These are phyloP conservation scores for Aspergillus pseudoterreus DNA, from an alignment of 2,329 filamentous ascomycete genomes.

Conservation along the genomic window DNA sequence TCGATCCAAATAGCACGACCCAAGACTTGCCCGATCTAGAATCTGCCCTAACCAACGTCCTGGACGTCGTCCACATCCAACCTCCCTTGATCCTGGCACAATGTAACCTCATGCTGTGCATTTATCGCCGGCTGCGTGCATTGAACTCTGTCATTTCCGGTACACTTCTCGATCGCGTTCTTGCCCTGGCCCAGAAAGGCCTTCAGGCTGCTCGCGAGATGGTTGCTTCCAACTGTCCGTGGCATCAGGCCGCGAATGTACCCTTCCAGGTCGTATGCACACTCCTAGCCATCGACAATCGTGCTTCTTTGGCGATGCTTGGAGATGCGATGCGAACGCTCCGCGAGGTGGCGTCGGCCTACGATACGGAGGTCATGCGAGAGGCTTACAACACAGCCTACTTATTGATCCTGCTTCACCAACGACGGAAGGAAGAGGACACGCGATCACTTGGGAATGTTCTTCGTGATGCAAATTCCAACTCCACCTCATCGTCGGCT, in stretches of 20 bases:
- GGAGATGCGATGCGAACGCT: constrained; percentile 51
- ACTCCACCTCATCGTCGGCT: constrained; percentile 27
- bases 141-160: constrained; percentile 46
- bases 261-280: constrained; percentile 58
- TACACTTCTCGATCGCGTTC: constrained; percentile 45
- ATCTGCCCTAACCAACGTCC: constrained; percentile 38
- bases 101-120: constrained; percentile 54
- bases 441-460: constrained; percentile 37
- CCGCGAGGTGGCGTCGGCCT: constrained; percentile 39
- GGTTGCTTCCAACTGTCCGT: constrained; percentile 45
- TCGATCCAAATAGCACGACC: constrained; percentile 49
- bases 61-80: constrained; percentile 39
- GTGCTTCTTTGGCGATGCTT: constrained; percentile 47
- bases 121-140: constrained; percentile 53
- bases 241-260: constrained; percentile 60
- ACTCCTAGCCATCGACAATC: constrained; percentile 53
- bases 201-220: constrained; percentile 49
- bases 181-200: constrained; percentile 43
- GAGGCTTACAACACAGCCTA: constrained; percentile 56
- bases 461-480: constrained; percentile 23
- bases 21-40: constrained; percentile 43
- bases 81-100: constrained; percentile 49
- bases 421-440: constrained; percentile 48
- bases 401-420: constrained; percentile 51
- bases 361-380: constrained; percentile 47